Conservation (phyloP, 768 basidiomycete species). For the Albatrellus ellisii region DNA sequence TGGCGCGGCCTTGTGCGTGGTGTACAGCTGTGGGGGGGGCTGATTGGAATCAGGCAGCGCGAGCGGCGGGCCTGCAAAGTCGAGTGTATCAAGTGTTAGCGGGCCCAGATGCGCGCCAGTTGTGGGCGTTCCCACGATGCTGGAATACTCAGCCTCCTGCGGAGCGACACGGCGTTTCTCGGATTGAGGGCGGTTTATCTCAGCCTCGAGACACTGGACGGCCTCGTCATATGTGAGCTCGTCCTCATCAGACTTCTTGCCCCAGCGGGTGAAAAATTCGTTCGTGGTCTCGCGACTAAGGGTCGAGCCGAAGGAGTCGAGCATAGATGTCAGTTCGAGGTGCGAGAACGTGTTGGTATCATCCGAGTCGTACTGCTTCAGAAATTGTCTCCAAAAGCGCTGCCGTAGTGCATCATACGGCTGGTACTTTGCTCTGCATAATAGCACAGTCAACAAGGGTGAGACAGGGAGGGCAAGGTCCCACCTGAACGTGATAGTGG, state of each 20-base stretch:
- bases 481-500: slow-evolving; percentile 55
- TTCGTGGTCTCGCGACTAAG: slow-evolving; percentile 68
- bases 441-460: slow-evolving; percentile 6
- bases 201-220: slow-evolving; percentile 76
- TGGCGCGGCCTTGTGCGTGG: neutral
- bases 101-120: slow-evolving; percentile 24
- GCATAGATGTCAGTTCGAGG: slow-evolving; percentile 86
- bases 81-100: slow-evolving; percentile 36
- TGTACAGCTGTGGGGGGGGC: neutral
- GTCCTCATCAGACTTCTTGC: slow-evolving; percentile 49
- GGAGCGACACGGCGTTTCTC: slow-evolving; percentile 58
- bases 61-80: slow-evolving; percentile 48
- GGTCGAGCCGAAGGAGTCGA: slow-evolving; percentile 94
- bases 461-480: neutral
- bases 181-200: slow-evolving; percentile 56
- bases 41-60: slow-evolving; percentile 16
- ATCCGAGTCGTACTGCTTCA: slow-evolving; percentile 84
- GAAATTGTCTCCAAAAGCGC: slow-evolving; percentile 81
- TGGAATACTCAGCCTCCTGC: slow-evolving; percentile 34
- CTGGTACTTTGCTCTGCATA: slow-evolving; percentile 79
- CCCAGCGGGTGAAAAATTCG: slow-evolving; percentile 64
- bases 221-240: slow-evolving; percentile 71
- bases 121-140: slow-evolving; percentile 40
- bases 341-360: slow-evolving; percentile 64
- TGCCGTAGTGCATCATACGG: slow-evolving; percentile 88